Base-by-base conservation (phyloP, 352 stramenopile species). In the Globisporangium alternatum region DNA sequence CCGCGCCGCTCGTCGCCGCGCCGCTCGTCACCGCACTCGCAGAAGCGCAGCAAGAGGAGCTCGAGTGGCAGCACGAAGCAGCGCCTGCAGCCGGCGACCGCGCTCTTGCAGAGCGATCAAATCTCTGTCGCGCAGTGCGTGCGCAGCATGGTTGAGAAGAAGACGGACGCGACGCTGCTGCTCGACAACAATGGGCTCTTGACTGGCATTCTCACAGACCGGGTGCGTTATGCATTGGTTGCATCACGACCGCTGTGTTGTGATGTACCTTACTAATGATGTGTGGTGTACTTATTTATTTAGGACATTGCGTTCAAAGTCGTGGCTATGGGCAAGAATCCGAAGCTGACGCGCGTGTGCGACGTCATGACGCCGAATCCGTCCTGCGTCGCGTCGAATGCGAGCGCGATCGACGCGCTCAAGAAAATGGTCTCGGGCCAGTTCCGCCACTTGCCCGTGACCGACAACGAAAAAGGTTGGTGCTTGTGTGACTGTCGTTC, bases 391-490 rank as follows among this genome's bases (percentile, higher is more conserved):
- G 78, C 81, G 19, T 88, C 90, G 56, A 90, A 93, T 60, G 95
- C 97, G 58, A 91, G 87, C 45, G 96, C 96, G 6, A 97, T 98
- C 64, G 96, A 99, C 65, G 97, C 97, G 8, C 82, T 99, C 25
- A 91, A 97, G 55, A 97, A 92, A 43, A 99, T 99, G 97, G 89
- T 99, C 31, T 96, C 97, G 51, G 88, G 88, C 3, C 84, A 95
- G 51, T 99, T 99, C 65, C 92, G 95, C 30, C 97, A 99, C 66
- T 78, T 99, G 33, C 97, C 97, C 19, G 97, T 99, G 5, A 89
- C 77, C 5, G 83, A 96, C 62, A 88, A 96, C 51, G 88, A 90
- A 30, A 91, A 93, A 86, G 81, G 84, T 57, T 44, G 19, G 49
- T 5, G 10, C 7, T 51, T 13, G 56, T 60, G 17, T 21, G 25